Evolutionary conservation across 2,329 filamentous ascomycete genomes (phyloP).

Genomic region (Aspergillus neotritici): DNA sequence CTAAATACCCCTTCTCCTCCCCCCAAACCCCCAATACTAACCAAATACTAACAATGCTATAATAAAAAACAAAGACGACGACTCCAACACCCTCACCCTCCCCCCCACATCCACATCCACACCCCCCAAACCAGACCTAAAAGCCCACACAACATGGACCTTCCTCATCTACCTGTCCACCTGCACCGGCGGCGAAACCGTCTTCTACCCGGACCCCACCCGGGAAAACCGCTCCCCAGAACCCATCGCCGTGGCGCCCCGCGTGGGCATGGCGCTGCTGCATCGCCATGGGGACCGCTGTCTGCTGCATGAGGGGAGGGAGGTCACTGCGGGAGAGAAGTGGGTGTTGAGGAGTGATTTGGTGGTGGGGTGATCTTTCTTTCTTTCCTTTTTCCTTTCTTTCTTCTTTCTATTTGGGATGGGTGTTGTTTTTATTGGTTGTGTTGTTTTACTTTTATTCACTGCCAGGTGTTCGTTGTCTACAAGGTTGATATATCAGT

Average conservation of each 20-base stretch:
- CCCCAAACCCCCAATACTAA: too few relatives aligned
- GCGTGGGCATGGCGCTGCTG: conserved; percentile 78
- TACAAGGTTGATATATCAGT: neutral
- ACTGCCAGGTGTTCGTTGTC: too few relatives aligned
- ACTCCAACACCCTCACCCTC: conserved; percentile 68
- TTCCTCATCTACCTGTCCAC: conserved; percentile 82
- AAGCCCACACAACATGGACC: conserved; percentile 80
- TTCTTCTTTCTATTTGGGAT: neutral
- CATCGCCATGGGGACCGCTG: conserved; percentile 88
- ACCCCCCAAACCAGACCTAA: too few relatives aligned
- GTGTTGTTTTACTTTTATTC: too few relatives aligned
- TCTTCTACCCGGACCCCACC: conserved; percentile 70
- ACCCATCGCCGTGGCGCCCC: conserved; percentile 65
- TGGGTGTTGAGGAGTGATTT: conserved; percentile 86
- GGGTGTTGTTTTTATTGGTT: neutral
- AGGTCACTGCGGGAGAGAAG: conserved; percentile 77
- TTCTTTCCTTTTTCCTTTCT: neutral
- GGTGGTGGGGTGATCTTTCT: conserved; percentile 33
- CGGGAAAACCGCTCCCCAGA: conserved; percentile 46
- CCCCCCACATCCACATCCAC: conserved; percentile 42
- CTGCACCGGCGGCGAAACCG: conserved; percentile 80
- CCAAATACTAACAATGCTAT: neutral
- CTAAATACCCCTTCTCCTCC: too few relatives aligned
- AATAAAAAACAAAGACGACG: conserved; percentile 73
- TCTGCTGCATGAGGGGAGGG: conserved; percentile 78